A percentile compares a stretch with the other conserved stretches of the same genome.
Evolutionary conservation across 1,284 basidiomycete genomes (phyloP).

Genomic region (Nidula niveotomentosa): DNA sequence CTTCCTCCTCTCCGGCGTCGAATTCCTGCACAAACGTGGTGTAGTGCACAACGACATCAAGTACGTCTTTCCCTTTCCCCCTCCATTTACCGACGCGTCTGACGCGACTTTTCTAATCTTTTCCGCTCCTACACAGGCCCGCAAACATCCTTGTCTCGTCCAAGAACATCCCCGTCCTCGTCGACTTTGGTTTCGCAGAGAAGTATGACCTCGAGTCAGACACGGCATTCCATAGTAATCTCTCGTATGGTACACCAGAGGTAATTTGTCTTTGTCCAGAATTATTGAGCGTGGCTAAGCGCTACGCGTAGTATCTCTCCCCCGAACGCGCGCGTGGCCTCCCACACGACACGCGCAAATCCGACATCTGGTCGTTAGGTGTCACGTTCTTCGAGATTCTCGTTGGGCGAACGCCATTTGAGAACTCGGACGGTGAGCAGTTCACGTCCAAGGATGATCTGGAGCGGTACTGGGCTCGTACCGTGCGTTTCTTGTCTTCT

Average conservation of each 20-base stretch:
- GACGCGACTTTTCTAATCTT: neutral
- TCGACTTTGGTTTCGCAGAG: slow-evolving; percentile 93
- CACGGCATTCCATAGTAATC: slow-evolving; percentile 78
- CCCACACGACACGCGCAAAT: slow-evolving; percentile 89
- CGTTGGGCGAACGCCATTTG: slow-evolving; percentile 89
- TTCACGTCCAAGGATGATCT: slow-evolving; percentile 83
- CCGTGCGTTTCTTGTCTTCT: slow-evolving; percentile 40
- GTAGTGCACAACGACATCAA: slow-evolving; percentile 97
- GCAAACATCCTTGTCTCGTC: slow-evolving; percentile 84
- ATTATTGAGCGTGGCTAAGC: too few species aligned
- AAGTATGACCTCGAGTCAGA: slow-evolving; percentile 61
- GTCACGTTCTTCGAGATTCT: slow-evolving; percentile 94
- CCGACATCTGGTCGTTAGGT: slow-evolving; percentile 92
- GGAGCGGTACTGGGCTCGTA: slow-evolving; percentile 82
- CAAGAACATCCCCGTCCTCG: slow-evolving; percentile 76
- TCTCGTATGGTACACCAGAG: slow-evolving; percentile 90
- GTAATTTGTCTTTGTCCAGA: slow-evolving; percentile 31
- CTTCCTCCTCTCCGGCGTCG: slow-evolving; percentile 83
- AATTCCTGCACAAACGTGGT: slow-evolving; percentile 83
- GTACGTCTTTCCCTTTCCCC: slow-evolving; percentile 38
- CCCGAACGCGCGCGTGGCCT: slow-evolving; percentile 86
- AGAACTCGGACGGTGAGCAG: slow-evolving; percentile 77
- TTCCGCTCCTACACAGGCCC: slow-evolving; percentile 46
- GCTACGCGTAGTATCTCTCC: slow-evolving; percentile 68
- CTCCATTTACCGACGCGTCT: slow-evolving; percentile 1